phyloP scores from a whole-genome alignment of 1,284 basidiomycete species.

The Salmacisia buchloeana region DNA sequence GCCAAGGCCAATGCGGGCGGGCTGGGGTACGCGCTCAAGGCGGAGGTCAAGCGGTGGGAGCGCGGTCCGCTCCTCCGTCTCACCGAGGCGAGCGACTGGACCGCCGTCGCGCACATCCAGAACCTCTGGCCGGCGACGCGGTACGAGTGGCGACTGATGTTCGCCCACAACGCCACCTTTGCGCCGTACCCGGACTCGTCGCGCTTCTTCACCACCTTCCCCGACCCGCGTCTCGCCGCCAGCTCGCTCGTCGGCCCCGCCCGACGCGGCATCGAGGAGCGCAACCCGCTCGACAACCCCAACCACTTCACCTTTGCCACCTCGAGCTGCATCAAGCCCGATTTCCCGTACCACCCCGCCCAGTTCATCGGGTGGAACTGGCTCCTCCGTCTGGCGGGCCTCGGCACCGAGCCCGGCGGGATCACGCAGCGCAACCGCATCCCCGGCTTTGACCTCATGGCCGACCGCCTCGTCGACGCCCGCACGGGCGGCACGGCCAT shows the following conservation, averaged over 20 bases:
- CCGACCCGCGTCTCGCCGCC: conserved; percentile 46
- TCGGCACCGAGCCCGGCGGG: conserved; percentile 35
- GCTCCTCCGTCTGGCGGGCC: conserved; percentile 28
- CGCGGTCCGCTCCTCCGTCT: conserved; percentile 40
- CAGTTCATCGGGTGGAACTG: conserved; percentile 44
- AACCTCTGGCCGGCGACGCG: conserved; percentile 66
- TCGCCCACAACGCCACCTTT: conserved; percentile 26
- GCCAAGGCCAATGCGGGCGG: neutral
- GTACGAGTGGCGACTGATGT: conserved; percentile 64
- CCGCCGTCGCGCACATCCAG: conserved; percentile 58
- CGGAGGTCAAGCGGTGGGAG: conserved; percentile 41
- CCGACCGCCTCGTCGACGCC: conserved; percentile 39
- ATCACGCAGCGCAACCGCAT: conserved; percentile 54
- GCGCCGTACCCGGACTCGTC: conserved; percentile 19
- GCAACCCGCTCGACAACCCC: conserved; percentile 42
- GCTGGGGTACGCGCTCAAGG: conserved; percentile 17
- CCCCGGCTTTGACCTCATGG: conserved; percentile 65
- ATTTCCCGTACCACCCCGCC: conserved; percentile 47
- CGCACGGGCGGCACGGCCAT: conserved; percentile 38
- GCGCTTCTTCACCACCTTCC: conserved; percentile 58
- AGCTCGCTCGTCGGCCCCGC: neutral
- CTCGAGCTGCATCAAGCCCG: conserved; percentile 48
- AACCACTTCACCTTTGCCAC: conserved; percentile 44
- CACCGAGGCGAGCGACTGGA: conserved; percentile 61
- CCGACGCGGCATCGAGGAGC: conserved; percentile 11